These are phyloP conservation scores for Magnusiomyces magnusii DNA, from an alignment of 1,139 yeast species.

Conservation along the genomic window DNA sequence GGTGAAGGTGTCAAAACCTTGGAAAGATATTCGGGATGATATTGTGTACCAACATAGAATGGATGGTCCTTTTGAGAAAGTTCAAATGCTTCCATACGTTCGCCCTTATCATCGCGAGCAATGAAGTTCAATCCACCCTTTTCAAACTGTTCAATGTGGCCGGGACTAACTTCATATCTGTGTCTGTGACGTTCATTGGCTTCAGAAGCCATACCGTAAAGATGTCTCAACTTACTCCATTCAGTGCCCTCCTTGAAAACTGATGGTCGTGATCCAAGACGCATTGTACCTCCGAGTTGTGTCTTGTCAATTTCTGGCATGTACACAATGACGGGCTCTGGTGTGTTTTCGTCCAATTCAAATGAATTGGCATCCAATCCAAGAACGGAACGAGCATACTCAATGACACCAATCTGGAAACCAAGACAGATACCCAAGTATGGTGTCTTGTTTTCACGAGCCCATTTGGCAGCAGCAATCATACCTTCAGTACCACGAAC, in stretches of 20 bases:
- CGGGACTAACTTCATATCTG: slow-evolving; percentile 94
- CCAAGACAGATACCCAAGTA: slow-evolving; percentile 97
- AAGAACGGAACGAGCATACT: slow-evolving; percentile 75
- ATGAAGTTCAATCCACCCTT: slow-evolving; percentile 74
- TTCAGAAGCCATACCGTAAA: slow-evolving; percentile 64
- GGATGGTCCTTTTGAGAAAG: slow-evolving; percentile 57
- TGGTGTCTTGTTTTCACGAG: slow-evolving; percentile 90
- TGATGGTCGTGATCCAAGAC: slow-evolving; percentile 91
- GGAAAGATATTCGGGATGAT: slow-evolving; percentile 96
- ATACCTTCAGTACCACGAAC: slow-evolving; percentile 97
- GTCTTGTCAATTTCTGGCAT: slow-evolving; percentile 98
- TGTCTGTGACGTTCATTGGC: slow-evolving; percentile 97
- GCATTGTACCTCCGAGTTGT: slow-evolving; percentile 98
- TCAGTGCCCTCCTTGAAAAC: slow-evolving; percentile 64
- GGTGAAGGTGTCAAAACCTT: slow-evolving; percentile 94
- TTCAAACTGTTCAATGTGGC: slow-evolving; percentile 62
- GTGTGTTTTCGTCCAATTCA: slow-evolving; percentile 64
- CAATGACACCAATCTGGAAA: slow-evolving; percentile 94
- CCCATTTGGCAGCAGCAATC: slow-evolving; percentile 96
- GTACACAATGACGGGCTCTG: slow-evolving; percentile 80
- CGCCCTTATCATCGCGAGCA: slow-evolving; percentile 84
- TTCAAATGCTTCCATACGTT: slow-evolving; percentile 93
- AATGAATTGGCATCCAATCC: slow-evolving; percentile 72
- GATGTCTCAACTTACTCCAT: slow-evolving; percentile 64
- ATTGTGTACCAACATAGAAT: slow-evolving; percentile 91